Conservation (phyloP, 1,284 basidiomycete genomes). For the Rhodofomes roseus region DNA sequence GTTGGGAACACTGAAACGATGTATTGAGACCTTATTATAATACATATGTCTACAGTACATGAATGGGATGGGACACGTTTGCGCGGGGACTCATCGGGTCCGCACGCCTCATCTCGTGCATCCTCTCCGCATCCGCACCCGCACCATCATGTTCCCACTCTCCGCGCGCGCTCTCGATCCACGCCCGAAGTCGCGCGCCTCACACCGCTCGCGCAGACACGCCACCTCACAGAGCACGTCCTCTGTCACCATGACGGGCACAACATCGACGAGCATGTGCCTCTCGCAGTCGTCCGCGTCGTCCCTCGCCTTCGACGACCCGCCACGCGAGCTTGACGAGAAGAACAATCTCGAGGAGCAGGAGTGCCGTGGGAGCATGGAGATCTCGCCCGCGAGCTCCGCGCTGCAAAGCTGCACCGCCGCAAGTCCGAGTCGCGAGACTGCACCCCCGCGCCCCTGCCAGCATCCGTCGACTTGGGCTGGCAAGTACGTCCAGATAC, state of each 20-base stretch:
- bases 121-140: too few relatives aligned
- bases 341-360: slow-evolving; percentile 23
- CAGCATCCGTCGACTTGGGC: slow-evolving; percentile 5
- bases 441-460: slow-evolving; percentile 9
- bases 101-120: too few relatives aligned
- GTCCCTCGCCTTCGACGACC: slow-evolving; percentile 36
- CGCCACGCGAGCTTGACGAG: slow-evolving; percentile 26
- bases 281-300: slow-evolving; percentile 43
- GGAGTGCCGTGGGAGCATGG: slow-evolving; percentile 14
- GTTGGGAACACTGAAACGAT: too few relatives aligned
- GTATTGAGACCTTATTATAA: too few relatives aligned
- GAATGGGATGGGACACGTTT: too few relatives aligned
- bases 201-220: slow-evolving; percentile 22
- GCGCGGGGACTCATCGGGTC: too few relatives aligned
- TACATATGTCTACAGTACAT: too few relatives aligned
- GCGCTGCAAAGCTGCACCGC: too few relatives aligned
- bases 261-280: slow-evolving; percentile 34
- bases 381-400: background rate
- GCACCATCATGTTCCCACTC: too few relatives aligned
- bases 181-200: background rate
- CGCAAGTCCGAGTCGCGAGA: slow-evolving; percentile 31
- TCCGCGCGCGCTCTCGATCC: too few relatives aligned
- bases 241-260: slow-evolving; percentile 29
- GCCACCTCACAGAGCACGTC: slow-evolving; percentile 21
- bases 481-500: too few relatives aligned